Base-by-base conservation (phyloP, 2,329 filamentous ascomycete species). In the Paramyrothecium roridum region DNA sequence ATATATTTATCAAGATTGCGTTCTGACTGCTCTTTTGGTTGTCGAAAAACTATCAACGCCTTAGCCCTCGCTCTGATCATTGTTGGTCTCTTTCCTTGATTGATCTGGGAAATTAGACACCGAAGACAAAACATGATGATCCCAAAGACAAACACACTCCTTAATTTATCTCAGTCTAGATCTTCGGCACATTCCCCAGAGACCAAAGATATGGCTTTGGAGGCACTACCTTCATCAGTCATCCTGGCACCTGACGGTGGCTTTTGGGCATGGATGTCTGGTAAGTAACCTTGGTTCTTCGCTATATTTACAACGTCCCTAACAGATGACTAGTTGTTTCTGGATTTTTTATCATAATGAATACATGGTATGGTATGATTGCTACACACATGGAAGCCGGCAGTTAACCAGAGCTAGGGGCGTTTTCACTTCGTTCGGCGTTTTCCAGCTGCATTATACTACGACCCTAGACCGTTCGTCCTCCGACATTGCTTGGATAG, bases 401-500 rank as follows among this genome's bases (percentile, higher is more conserved):
- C 3, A 37, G 37, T 61, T 72, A 49, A 69, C 71, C 56, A 61
- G 67, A 10, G 65, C 67, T 12, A 71, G 69, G 77, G 80, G 80
- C n/a, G 70, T 80, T 55, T 75, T 81, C 62, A 79, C 76, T 62
- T 79, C 78, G 1, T 82, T 81, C 54, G 80, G 80, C 34, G 68
- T 76, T 2, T 82, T 82, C 59, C 76, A 82, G 54, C 67, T 74
- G 1, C 78, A 81, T 68, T 82, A 81, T 61, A 70, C 66, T 4
- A 64, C 65, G 3, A 56, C 63, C 8, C 71, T 79, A 1, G 52
- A 54, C 12, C 71, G 70, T 0, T 58, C 73, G 0, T 76, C 76
- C 0, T 79, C 79, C 0, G 71, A 75, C 50, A 72, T 82, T n/a
- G 76, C 77, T 1, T 81, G 79, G 78, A 81, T 82, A 58, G 79